A percentile compares a stretch with the other conserved stretches of the same genome.
These are phyloP conservation scores for Rhizoctonia solani DNA, from an alignment of 1,284 basidiomycete genomes.

Conservation along the genomic window DNA sequence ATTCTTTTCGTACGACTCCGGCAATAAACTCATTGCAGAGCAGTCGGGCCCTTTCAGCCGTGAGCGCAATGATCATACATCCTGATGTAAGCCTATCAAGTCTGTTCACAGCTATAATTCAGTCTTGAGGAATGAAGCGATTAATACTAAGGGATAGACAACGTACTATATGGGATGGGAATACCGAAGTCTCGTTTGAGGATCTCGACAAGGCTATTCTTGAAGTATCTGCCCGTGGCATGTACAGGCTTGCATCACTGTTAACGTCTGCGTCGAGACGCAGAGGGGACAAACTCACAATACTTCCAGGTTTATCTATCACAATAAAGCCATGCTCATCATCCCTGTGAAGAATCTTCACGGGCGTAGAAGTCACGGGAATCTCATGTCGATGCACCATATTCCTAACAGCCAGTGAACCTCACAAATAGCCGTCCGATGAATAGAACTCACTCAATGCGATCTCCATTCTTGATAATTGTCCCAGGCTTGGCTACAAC, in stretches of 20 bases:
- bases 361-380: conserved; percentile 85
- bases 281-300: conserved; percentile 59
- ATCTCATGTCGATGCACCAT: conserved; percentile 96
- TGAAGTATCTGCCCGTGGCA: conserved; percentile 84
- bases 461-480: conserved; percentile 84
- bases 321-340: conserved; percentile 82
- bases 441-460: conserved; percentile 73
- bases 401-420: conserved; percentile 60
- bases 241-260: conserved; percentile 72
- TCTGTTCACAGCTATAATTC: conserved; percentile 82
- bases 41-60: conserved; percentile 46
- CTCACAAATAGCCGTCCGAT: conserved; percentile 36
- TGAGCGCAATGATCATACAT: conserved; percentile 91
- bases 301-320: conserved; percentile 92
- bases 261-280: conserved; percentile 5
- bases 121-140: not conserved
- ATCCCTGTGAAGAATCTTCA: conserved; percentile 80
- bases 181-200: conserved; percentile 84
- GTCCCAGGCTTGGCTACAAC: conserved; percentile 77
- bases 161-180: conserved; percentile 80
- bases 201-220: conserved; percentile 87
- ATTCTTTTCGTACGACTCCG: conserved; percentile 86
- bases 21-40: conserved; percentile 82
- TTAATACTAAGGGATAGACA: conserved; percentile 7
- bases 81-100: conserved; percentile 95